These are phyloP conservation scores for Pharnaceum exiguum DNA, from an alignment of 148 eudicot species.

Conservation along the genomic window DNA sequence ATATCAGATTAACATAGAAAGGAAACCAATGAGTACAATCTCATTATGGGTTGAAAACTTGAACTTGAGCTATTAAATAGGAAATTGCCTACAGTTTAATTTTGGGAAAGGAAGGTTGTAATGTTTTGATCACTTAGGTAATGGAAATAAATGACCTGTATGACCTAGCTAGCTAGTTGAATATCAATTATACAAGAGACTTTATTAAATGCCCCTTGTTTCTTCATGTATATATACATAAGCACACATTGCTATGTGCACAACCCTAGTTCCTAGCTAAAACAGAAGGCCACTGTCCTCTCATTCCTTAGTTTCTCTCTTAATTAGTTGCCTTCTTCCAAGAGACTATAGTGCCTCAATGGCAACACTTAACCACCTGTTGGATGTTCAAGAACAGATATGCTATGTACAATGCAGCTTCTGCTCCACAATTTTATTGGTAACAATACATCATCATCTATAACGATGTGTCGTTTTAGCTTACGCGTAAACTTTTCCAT, in stretches of 20 bases:
- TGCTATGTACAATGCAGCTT: slow-evolving; percentile 85
- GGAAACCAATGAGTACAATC: too few species aligned
- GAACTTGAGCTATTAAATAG: too few species aligned
- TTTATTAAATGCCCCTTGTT: slow-evolving; percentile 1
- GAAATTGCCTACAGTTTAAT: too few species aligned
- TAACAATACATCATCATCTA: slow-evolving; percentile 16
- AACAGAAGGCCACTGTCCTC: background rate
- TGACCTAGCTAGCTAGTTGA: background rate
- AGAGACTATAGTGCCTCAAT: background rate
- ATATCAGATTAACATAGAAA: too few species aligned
- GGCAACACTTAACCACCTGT: slow-evolving; percentile 21
- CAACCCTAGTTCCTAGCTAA: slow-evolving; percentile 12
- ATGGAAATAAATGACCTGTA: slow-evolving; percentile 12
- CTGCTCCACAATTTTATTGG: slow-evolving; percentile 80
- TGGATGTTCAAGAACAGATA: slow-evolving; percentile 61
- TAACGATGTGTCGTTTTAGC: background rate
- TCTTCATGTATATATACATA: slow-evolving; percentile 10
- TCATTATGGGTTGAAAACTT: too few species aligned
- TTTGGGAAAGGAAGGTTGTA: too few species aligned
- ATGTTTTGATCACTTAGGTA: slow-evolving; percentile 13
- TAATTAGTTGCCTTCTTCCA: background rate
- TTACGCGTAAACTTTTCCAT: background rate
- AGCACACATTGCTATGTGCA: background rate
- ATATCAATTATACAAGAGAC: slow-evolving; percentile 1
- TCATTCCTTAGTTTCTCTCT: background rate